phyloP scores from a whole-genome alignment of 352 stramenopile species.

The Globisporangium okanoganense region DNA sequence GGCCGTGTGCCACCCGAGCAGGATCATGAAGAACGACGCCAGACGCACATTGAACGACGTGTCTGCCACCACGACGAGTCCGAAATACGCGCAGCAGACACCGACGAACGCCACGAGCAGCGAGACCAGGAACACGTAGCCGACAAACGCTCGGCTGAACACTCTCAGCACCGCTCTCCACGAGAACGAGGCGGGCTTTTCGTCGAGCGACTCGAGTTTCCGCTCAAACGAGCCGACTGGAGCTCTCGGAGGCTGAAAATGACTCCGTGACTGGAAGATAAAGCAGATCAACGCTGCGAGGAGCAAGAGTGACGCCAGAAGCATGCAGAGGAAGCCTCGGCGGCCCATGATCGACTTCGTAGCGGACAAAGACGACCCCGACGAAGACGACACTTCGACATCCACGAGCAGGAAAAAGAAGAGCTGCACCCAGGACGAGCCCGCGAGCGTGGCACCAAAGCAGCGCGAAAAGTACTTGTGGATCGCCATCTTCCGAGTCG shows the following conservation, averaged over 20 bases:
- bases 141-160: constrained; percentile 22
- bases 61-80: constrained; percentile 21
- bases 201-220: constrained; percentile 33
- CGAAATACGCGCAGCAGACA: constrained; percentile 22
- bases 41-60: constrained; percentile 32
- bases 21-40: constrained; percentile 39
- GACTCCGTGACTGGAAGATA: constrained; percentile 38
- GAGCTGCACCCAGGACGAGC: constrained; percentile 41
- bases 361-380: not conserved
- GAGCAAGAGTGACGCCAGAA: constrained; percentile 35
- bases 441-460: constrained; percentile 38
- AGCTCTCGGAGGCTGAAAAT: constrained; percentile 10
- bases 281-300: constrained; percentile 42
- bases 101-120: constrained; percentile 27
- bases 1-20: constrained; percentile 44
- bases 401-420: constrained; percentile 57
- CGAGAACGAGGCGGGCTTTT: constrained; percentile 12
- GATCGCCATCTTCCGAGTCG: constrained; percentile 7
- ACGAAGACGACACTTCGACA: constrained; percentile 18
- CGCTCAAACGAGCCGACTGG: constrained; percentile 19
- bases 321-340: constrained; percentile 27
- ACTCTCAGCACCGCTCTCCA: constrained; percentile 20
- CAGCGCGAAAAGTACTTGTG: constrained; percentile 32
- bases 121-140: constrained; percentile 25
- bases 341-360: constrained; percentile 10